These are phyloP conservation scores for Neurospora sp. DNA, from an alignment of 495 filamentous ascomycete species.

Conservation along the genomic window DNA sequence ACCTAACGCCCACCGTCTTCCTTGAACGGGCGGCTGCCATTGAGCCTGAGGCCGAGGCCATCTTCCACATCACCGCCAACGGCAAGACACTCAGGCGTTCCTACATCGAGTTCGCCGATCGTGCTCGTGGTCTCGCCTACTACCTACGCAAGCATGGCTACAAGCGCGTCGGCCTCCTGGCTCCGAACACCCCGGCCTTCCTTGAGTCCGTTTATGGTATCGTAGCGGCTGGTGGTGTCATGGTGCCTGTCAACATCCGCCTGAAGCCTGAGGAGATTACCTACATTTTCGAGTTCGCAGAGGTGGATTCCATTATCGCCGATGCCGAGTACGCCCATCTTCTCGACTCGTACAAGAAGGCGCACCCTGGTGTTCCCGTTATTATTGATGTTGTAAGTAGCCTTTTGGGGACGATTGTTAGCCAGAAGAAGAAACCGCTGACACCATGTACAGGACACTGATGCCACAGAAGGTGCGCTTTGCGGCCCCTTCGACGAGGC, in stretches of 20 bases:
- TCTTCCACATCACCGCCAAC: constrained; percentile 82
- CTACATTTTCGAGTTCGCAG: constrained; percentile 80
- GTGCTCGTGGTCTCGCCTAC: constrained; percentile 78
- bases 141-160: constrained; percentile 63
- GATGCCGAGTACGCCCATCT: constrained; percentile 69
- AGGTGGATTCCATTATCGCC: constrained; percentile 81
- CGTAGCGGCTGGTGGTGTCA: constrained; percentile 67
- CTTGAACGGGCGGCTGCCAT: constrained; percentile 80
- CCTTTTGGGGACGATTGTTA: background rate
- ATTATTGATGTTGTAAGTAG: constrained; percentile 54
- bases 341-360: constrained; percentile 51
- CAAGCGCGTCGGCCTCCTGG: constrained; percentile 68
- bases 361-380: constrained; percentile 51
- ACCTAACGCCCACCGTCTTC: constrained; percentile 82
- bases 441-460: constrained; percentile 52
- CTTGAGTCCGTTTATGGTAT: constrained; percentile 85
- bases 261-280: constrained; percentile 78
- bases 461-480: constrained; percentile 61
- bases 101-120: constrained; percentile 73
- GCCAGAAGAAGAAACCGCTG: background rate
- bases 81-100: constrained; percentile 56
- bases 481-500: constrained; percentile 76
- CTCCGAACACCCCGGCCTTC: constrained; percentile 90
- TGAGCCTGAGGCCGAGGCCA: constrained; percentile 79
- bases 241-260: constrained; percentile 82